Base-by-base conservation (phyloP, 495 filamentous ascomycete species). In the Aspergillus wentii region DNA sequence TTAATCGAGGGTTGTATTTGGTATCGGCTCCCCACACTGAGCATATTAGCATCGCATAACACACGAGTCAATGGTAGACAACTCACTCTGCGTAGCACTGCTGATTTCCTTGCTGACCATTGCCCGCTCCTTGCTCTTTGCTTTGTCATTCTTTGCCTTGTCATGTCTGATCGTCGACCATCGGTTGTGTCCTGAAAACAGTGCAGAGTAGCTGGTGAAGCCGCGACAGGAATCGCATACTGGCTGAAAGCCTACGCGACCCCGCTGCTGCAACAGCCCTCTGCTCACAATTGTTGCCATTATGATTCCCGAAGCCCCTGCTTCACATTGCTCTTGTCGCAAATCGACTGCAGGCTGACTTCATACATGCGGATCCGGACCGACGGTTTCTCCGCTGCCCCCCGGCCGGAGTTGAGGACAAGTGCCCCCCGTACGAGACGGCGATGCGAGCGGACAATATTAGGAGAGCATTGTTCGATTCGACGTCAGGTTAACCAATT, bases 131-230 rank as follows among this genome's bases (percentile, higher is more conserved):
- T 62, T 77, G 56, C 61, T 69, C 52, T 68, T 74, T 9, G 53
- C 62, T 54, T 65, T 66, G 63, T 96, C 90, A 44, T 78, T 78
- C 47, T 79, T 83, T 26, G 77, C 86, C 61, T 99, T 99, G 64
- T 90, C 86, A 57, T 99, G 94, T 47, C 80, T 85, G 63, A 96
- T 96, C 46, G 90, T 92, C 23, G 87, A 86, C 92, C 92, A 99
- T 56, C 84, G 80, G 57, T 79, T 95, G 62, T 95, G 88, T 22
- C 90, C 89, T 30, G 85, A 85, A 20, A 61, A 61, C 5, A 69
- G 45, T 4, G 46, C 19, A 2, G 74, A 32, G 14, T 69, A 71
- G 14, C 71, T 71, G 19, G 71, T 67, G 54, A 90, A 82, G 35
- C 47, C 43, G 25, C 64, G 59, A 40, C 47, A 51, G 11, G 42